Conservation (phyloP, 2,329 filamentous ascomycete species). For the Amauroascus niger region DNA sequence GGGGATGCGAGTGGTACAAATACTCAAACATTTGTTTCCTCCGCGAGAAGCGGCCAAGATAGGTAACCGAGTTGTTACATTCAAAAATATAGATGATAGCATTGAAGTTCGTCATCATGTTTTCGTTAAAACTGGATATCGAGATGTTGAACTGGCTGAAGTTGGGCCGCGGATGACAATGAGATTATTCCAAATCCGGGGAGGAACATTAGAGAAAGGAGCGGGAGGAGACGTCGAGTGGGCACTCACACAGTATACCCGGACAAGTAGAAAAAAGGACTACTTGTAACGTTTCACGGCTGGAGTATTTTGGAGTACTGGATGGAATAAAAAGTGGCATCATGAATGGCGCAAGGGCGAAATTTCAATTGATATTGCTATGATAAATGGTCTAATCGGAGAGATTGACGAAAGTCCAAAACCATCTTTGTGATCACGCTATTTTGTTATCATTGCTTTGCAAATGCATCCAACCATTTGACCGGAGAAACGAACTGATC, state of each 20-base stretch:
- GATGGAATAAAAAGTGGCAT: not conserved
- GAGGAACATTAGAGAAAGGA: conserved; percentile 75
- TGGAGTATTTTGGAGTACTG: not conserved
- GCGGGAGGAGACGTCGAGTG: conserved; percentile 95
- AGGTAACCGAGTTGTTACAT: conserved; percentile 81
- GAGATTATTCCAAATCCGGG: conserved; percentile 84
- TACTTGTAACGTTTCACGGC: conserved; percentile 53
- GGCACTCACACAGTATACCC: conserved; percentile 90
- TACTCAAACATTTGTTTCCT: conserved; percentile 89
- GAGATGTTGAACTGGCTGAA: conserved; percentile 79
- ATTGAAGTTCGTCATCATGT: conserved; percentile 92
- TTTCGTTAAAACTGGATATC: conserved; percentile 84
- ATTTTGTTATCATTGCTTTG: not conserved
- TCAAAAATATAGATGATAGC: conserved; percentile 77
- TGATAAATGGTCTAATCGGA: not conserved
- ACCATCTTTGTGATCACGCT: not conserved
- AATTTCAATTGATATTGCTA: not conserved
- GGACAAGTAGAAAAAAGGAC: conserved; percentile 90
- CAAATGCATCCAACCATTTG: not conserved
- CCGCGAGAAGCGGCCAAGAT: conserved; percentile 77
- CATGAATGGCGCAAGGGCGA: not conserved
- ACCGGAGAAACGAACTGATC: not conserved
- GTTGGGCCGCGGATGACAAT: conserved; percentile 96
- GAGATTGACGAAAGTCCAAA: not conserved
- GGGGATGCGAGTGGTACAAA: conserved; percentile 73